Evolutionary conservation across 2,329 filamentous ascomycete genomes (phyloP).

Genomic region (Talaromyces sp.): DNA sequence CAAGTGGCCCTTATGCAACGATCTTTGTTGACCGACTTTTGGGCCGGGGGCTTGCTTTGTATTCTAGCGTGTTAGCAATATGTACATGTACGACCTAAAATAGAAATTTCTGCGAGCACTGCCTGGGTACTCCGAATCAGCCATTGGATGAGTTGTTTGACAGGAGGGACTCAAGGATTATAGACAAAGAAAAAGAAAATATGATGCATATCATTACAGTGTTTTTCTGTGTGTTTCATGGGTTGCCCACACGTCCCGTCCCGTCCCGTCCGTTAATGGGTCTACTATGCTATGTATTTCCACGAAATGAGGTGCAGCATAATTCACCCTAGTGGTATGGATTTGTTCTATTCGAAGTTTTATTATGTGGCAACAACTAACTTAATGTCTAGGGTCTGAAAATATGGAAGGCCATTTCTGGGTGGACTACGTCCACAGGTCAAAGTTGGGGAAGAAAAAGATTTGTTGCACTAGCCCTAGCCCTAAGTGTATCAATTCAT

Average conservation of each 20-base stretch:
- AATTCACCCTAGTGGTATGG: no score
- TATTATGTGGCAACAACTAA: background rate
- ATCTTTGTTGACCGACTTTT: slow-evolving; percentile 3
- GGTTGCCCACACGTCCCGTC: slow-evolving; percentile 2
- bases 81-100: background rate
- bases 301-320: background rate
- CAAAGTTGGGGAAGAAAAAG: background rate
- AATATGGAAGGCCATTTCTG: no score
- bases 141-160: background rate
- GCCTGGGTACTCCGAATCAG: background rate
- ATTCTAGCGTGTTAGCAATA: background rate
- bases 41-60: background rate
- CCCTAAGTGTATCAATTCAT: background rate
- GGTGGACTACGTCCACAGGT: no score
- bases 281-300: background rate
- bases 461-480: background rate
- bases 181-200: background rate
- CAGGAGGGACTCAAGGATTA: background rate
- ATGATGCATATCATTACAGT: background rate
- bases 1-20: background rate
- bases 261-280: slow-evolving; percentile 5
- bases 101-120: background rate
- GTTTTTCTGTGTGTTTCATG: background rate
- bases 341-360: background rate
- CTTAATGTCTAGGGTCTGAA: background rate